These are phyloP conservation scores for Talaromyces amestolkiae DNA, from an alignment of 2,329 filamentous ascomycete species.

Conservation along the genomic window DNA sequence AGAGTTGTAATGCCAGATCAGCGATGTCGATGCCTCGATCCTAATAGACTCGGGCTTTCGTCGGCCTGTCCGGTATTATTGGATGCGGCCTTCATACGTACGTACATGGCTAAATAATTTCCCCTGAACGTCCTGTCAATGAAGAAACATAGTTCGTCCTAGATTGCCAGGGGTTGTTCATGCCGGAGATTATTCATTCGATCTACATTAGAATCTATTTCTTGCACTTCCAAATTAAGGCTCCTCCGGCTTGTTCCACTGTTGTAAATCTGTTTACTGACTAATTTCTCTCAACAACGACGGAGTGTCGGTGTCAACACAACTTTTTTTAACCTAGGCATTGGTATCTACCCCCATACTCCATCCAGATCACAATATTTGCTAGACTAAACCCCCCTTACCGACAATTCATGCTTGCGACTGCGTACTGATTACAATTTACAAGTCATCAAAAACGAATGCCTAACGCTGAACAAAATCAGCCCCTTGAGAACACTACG, in stretches of 20 bases:
- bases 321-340: not conserved
- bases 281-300: not conserved
- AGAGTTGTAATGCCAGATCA: not conserved
- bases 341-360: not conserved
- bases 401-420: slow-evolving; percentile 7
- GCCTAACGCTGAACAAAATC: slow-evolving; percentile 1
- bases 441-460: not conserved
- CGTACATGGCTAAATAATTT: not conserved
- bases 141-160: not conserved
- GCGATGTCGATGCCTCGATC: not conserved
- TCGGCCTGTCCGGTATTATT: not conserved
- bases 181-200: slow-evolving; percentile 10
- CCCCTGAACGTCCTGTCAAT: not conserved
- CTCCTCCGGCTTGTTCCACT: not conserved
- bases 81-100: not conserved
- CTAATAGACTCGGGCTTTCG: not conserved
- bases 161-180: not conserved
- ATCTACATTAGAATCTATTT: not conserved
- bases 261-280: not conserved
- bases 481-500: not conserved
- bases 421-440: not conserved
- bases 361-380: not conserved
- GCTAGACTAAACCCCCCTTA: not conserved
- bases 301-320: not conserved
- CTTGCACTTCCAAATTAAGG: not conserved